Base-by-base conservation (phyloP, 345 rosid genomes). In the Orychophragmus violaceus region DNA sequence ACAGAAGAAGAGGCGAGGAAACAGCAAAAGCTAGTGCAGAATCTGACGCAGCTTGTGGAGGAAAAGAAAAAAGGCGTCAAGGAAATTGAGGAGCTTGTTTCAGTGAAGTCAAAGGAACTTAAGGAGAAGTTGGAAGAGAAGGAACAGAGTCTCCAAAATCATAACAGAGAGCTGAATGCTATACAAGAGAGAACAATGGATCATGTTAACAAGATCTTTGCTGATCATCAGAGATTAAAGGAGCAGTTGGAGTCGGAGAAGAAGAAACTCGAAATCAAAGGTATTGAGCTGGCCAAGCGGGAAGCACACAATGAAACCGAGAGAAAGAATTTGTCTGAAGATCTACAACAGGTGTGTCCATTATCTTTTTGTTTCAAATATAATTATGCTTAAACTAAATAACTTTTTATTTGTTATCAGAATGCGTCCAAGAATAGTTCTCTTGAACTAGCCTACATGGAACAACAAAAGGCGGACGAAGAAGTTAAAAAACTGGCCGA, bases 1-100 rank as follows among this genome's bases (percentile, higher is more conserved):
- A 81, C 79, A 76, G 87, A 88, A 74, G 95, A 94, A 73, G 99
- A 94, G 76, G 80, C 82, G 11, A 72, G 90, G 68, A 94, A 94
- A 65, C 95, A 90, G 68, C 62, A 82, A 6, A 81, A 17, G 24
- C 95, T 94, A n/a, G 87, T 84, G 51, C 82, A 80, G 65, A 87
- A 84, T 69, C 69, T 94, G 66, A 84, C 76, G 2, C 81, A 80
- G 70, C 66, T 79, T 27, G 87, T 87, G 11, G 87, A 94, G 81
- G 82, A 66, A 16, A 94, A 87, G 67, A 81, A 76, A 22, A 84
- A 76, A 56, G 79, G 85, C 59, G 36, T 80, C 74, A 68, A 79
- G 51, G 91, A 86, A 71, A 82, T 87, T 63, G 76, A 79, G 69
- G 65, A 71, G 54, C 78, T 74, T 74, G 81, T 74, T 57, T 69